Percentiles rank a stretch among this genome's conserved stretches.
phyloP scores from a whole-genome alignment of 495 filamentous ascomycete genomes.

The Penicillium herquei region DNA sequence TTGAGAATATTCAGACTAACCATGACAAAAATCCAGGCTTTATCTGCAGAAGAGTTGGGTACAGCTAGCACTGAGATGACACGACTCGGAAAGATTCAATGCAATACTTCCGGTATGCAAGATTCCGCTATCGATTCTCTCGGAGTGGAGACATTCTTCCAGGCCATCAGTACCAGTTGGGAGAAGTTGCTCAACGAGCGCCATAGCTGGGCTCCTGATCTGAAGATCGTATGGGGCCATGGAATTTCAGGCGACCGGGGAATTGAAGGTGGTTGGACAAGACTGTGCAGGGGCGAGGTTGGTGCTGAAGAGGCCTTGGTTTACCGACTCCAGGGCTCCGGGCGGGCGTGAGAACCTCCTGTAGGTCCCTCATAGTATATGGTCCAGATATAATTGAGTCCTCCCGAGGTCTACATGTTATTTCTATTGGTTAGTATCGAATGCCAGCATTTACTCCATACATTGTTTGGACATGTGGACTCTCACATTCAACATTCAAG shows the following conservation, averaged over 20 bases:
- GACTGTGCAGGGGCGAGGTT: constrained; percentile 37
- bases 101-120: constrained; percentile 44
- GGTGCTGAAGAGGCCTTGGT: constrained; percentile 42
- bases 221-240: constrained; percentile 41
- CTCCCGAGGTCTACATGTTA: too few relatives aligned
- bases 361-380: too few relatives aligned
- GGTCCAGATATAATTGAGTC: too few relatives aligned
- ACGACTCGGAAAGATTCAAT: constrained; percentile 26
- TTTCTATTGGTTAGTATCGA: too few relatives aligned
- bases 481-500: too few relatives aligned
- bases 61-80: constrained; percentile 3
- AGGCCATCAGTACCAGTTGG: constrained; percentile 26
- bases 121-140: constrained; percentile 32
- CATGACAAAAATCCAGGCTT: constrained; percentile 12
- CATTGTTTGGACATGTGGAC: too few relatives aligned
- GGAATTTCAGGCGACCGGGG: constrained; percentile 37
- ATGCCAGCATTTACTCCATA: too few relatives aligned
- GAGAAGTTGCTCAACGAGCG: constrained; percentile 31
- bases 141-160: constrained; percentile 34
- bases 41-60: constrained; percentile 24
- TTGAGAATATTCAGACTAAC: neutral
- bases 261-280: constrained; percentile 44
- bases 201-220: constrained; percentile 24
- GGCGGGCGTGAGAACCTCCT: too few relatives aligned
- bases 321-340: constrained; percentile 21